phyloP scores from a whole-genome alignment of 164 flowering plant genomes.

The Annona cherimola region DNA sequence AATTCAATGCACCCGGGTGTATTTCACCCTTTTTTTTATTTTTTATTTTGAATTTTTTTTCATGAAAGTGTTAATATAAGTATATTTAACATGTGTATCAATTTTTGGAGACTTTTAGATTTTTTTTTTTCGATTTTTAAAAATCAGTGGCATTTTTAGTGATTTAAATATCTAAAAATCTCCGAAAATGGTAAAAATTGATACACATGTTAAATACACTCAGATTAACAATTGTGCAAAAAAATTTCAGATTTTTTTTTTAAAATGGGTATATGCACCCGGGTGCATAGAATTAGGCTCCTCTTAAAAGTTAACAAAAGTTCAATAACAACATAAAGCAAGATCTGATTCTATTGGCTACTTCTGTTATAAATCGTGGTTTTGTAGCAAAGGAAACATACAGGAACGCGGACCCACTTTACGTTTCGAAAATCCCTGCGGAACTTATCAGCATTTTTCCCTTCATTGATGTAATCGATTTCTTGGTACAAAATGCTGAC shows the following conservation, averaged over 20 bases:
- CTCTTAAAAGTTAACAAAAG: background rate
- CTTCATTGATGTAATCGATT: conserved; percentile 97
- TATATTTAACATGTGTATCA: too few species aligned
- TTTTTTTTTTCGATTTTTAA: too few species aligned
- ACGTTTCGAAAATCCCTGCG: conserved; percentile 90
- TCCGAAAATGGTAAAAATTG: too few species aligned
- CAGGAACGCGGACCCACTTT: conserved; percentile 99
- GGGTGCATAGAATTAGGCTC: background rate
- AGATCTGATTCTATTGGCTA: background rate
- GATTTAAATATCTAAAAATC: too few species aligned
- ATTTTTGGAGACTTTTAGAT: too few species aligned
- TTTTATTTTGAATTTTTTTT: too few species aligned
- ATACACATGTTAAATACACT: too few species aligned
- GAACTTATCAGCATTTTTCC: conserved; percentile 92
- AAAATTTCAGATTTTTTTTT: background rate
- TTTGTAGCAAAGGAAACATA: conserved; percentile 46
- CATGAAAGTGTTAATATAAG: too few species aligned
- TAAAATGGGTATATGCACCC: background rate
- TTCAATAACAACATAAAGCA: background rate
- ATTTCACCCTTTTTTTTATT: too few species aligned
- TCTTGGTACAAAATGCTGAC: conserved; percentile 95
- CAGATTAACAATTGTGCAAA: too few species aligned
- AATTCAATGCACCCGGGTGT: too few species aligned
- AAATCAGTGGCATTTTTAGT: too few species aligned
- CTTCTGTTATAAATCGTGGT: background rate